Percentiles rank a stretch among this genome's conserved stretches.
Conservation (phyloP, 2,329 filamentous ascomycete genomes). For the Blastomyces emzantsi region DNA sequence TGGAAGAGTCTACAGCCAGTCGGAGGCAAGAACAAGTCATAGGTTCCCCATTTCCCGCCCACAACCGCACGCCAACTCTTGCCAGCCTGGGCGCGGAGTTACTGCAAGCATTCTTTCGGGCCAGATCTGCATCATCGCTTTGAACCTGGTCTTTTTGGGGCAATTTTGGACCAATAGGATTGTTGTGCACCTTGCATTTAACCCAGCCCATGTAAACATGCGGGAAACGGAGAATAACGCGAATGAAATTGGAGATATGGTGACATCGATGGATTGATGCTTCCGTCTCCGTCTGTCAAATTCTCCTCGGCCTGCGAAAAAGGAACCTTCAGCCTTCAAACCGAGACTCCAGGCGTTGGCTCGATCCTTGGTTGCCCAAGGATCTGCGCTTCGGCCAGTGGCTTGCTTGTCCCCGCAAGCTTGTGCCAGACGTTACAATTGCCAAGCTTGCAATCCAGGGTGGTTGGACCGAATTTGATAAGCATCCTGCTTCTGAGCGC, state of each 20-base stretch:
- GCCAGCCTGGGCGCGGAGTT: neutral
- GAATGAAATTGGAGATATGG: constrained; percentile 1
- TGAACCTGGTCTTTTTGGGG: neutral
- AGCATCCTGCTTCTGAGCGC: neutral
- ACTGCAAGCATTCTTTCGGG: too few relatives aligned
- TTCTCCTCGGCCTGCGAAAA: neutral
- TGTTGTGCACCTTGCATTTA: neutral
- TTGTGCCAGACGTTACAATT: constrained; percentile 8
- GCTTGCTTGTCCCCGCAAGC: neutral
- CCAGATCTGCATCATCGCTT: neutral
- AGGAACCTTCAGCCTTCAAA: neutral
- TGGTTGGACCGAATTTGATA: neutral
- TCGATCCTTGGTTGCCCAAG: neutral
- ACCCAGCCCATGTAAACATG: neutral
- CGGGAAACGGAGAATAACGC: neutral
- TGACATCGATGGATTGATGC: neutral
- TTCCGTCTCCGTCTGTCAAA: neutral
- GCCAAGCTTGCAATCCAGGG: neutral
- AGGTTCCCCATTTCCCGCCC: constrained; percentile 1
- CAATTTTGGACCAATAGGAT: constrained; percentile 1
- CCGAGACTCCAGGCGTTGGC: neutral
- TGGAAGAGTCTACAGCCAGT: neutral
- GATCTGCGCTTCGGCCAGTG: neutral
- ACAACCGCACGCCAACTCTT: neutral
- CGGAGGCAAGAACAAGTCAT: neutral